These are phyloP conservation scores for Perilla frutescens DNA, from an alignment of 257 asterid genomes.

Conservation along the genomic window DNA sequence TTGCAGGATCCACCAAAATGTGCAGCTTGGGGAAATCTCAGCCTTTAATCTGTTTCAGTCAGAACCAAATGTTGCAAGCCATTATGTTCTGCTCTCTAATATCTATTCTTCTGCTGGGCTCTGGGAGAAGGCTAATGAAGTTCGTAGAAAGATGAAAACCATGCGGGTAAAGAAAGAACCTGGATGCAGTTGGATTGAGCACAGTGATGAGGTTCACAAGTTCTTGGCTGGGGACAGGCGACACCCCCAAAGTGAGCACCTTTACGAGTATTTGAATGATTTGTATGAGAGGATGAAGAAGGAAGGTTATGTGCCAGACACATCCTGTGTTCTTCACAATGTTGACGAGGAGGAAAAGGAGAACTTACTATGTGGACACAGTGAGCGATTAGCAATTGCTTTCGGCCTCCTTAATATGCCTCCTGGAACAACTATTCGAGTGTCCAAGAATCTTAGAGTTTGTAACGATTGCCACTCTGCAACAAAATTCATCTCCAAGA, in stretches of 20 bases:
- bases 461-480: slow-evolving; percentile 92
- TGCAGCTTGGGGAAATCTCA: slow-evolving; percentile 74
- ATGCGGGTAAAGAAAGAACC: slow-evolving; percentile 81
- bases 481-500: slow-evolving; percentile 70
- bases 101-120: slow-evolving; percentile 76
- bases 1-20: slow-evolving; percentile 70
- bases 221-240: slow-evolving; percentile 77
- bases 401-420: slow-evolving; percentile 79
- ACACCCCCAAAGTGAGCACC: slow-evolving; percentile 67
- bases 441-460: slow-evolving; percentile 84
- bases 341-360: slow-evolving; percentile 81
- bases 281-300: slow-evolving; percentile 62
- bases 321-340: slow-evolving; percentile 87
- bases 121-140: slow-evolving; percentile 69
- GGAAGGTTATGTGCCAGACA: slow-evolving; percentile 83
- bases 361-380: slow-evolving; percentile 77
- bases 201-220: slow-evolving; percentile 67
- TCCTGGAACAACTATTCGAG: slow-evolving; percentile 68
- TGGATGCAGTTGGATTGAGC: slow-evolving; percentile 88
- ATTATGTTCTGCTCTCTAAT: slow-evolving; percentile 77
- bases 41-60: slow-evolving; percentile 63
- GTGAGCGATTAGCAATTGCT: slow-evolving; percentile 87
- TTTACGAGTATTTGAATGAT: slow-evolving; percentile 53
- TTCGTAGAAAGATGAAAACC: slow-evolving; percentile 70
- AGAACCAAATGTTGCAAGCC: slow-evolving; percentile 87